Percentiles rank a stretch among this genome's conserved stretches.
phyloP scores from a whole-genome alignment of 768 basidiomycete genomes.

The Boletus huronensis region DNA sequence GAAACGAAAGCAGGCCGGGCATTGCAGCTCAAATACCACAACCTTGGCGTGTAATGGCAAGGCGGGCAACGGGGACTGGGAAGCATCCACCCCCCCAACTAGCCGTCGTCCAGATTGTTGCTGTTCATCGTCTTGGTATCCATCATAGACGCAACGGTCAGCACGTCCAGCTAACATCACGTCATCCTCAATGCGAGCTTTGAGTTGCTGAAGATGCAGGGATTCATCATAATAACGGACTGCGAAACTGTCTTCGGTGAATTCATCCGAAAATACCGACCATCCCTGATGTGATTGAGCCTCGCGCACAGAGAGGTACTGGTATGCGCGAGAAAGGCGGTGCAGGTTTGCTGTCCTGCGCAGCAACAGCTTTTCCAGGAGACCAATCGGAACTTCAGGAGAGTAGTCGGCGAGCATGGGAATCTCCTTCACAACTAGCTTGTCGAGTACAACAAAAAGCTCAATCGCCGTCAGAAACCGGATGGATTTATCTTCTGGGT shows the following conservation, averaged over 20 bases:
- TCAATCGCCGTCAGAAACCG: no score
- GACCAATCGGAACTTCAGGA: no score
- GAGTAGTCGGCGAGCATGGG: no score
- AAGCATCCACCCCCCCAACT: not conserved
- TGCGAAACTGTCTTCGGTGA: slow-evolving; percentile 26
- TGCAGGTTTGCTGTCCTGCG: no score
- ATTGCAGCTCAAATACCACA: slow-evolving; percentile 38
- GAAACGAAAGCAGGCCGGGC: slow-evolving; percentile 32
- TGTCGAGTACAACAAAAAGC: no score
- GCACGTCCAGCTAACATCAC: slow-evolving; percentile 21
- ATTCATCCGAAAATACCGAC: slow-evolving; percentile 32
- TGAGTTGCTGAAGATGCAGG: slow-evolving; percentile 21
- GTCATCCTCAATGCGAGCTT: slow-evolving; percentile 24
- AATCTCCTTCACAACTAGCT: no score
- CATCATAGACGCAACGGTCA: not conserved
- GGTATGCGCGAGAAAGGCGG: no score
- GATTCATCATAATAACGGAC: slow-evolving; percentile 34
- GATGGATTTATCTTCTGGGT: no score
- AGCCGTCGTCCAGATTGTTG: not conserved
- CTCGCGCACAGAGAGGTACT: no score
- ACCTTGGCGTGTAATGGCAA: slow-evolving; percentile 19
- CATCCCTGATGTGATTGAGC: slow-evolving; percentile 5
- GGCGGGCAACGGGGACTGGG: slow-evolving; percentile 41
- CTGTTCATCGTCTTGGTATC: not conserved
- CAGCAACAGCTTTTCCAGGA: no score